Evolutionary conservation across 306 rosid genomes (phyloP).

Genomic region (Leucaena leucocephala): DNA sequence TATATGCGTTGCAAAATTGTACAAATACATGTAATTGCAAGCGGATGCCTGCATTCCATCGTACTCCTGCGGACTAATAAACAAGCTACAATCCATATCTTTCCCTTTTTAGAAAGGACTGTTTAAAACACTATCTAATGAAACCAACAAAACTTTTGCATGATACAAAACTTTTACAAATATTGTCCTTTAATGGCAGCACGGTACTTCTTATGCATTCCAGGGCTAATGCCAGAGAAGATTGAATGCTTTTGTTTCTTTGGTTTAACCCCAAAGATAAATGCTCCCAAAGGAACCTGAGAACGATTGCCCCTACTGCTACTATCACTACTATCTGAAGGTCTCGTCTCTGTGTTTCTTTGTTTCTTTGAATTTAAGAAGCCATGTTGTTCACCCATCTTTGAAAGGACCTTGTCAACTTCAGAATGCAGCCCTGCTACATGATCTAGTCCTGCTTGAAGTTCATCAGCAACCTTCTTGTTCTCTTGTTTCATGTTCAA

Average conservation of each 20-base stretch:
- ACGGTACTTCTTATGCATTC: conserved; percentile 61
- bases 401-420: conserved; percentile 60
- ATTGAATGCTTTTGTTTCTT: conserved; percentile 75
- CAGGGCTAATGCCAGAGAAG: conserved; percentile 75
- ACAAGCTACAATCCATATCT: conserved; percentile 25
- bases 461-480: conserved; percentile 81
- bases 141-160: conserved; percentile 29
- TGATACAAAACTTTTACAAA: conserved; percentile 38
- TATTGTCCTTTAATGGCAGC: conserved; percentile 45
- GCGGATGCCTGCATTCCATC: conserved; percentile 30
- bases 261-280: conserved; percentile 77
- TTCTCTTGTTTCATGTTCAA: conserved; percentile 98
- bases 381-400: conserved; percentile 66
- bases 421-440: conserved; percentile 60
- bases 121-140: conserved; percentile 38
- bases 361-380: conserved; percentile 64
- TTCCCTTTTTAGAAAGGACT: conserved; percentile 5
- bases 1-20: conserved; percentile 4
- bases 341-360: conserved; percentile 43
- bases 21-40: conserved; percentile 19
- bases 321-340: conserved; percentile 42
- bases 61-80: conserved; percentile 21
- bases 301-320: conserved; percentile 38
- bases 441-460: conserved; percentile 78
- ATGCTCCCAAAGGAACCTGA: conserved; percentile 77